Percentiles rank a stretch among this genome's conserved stretches.
Conservation (phyloP, 2,329 filamentous ascomycete genomes). For the Knoxdaviesia proteae region DNA sequence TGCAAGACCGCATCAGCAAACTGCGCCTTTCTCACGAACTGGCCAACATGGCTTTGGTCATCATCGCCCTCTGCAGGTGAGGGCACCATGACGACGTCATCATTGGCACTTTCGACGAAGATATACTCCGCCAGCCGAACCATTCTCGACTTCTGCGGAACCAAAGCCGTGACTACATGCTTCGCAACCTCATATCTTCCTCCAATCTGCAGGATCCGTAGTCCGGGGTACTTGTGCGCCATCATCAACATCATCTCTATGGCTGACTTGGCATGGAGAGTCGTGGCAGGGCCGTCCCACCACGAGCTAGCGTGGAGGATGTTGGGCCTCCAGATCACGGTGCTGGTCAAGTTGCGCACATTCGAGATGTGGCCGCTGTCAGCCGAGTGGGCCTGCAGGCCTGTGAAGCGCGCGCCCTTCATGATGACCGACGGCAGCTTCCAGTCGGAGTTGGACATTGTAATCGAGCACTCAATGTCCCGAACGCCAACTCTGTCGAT, state of each 20-base stretch:
- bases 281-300: conserved; percentile 11
- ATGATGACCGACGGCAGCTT: conserved; percentile 18
- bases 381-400: conserved; percentile 11
- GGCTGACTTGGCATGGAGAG: too few relatives aligned
- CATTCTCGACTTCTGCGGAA: too few relatives aligned
- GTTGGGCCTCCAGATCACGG: conserved; percentile 23
- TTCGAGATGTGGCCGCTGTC: conserved; percentile 21
- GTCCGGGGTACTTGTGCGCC: conserved; percentile 17
- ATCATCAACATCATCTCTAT: conserved; percentile 12
- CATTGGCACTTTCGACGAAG: too few relatives aligned
- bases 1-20: too few relatives aligned
- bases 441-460: conserved; percentile 17
- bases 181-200: conserved; percentile 7
- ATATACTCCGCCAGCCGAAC: too few relatives aligned
- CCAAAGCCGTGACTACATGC: conserved; percentile 3
- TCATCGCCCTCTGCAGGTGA: too few relatives aligned
- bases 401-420: conserved; percentile 22
- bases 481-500: conserved; percentile 15
- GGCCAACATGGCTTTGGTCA: too few relatives aligned
- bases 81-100: too few relatives aligned
- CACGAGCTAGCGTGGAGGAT: too few relatives aligned
- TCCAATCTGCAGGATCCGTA: conserved; percentile 19
- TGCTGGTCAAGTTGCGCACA: conserved; percentile 25
- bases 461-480: conserved; percentile 20
- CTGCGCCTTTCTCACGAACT: too few relatives aligned